phyloP scores from a whole-genome alignment of 768 basidiomycete genomes.

The Macrolepiota dolichaula region DNA sequence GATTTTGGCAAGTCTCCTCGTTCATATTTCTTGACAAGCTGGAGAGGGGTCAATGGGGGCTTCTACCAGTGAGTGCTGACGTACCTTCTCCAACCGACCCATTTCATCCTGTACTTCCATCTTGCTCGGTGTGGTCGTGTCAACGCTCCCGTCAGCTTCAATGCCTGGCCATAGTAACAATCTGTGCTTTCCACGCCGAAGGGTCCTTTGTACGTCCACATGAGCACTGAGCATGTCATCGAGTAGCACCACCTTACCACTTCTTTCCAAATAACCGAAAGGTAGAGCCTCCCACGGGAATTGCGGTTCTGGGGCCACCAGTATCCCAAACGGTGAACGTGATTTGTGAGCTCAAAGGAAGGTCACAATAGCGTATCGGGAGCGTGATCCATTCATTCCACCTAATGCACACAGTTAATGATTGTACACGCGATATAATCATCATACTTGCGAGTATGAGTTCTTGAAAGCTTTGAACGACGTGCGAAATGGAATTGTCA shows the following conservation, averaged over 20 bases:
- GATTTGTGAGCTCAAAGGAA: constrained; percentile 86
- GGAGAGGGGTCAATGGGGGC: background rate
- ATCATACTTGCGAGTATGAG: constrained; percentile 58
- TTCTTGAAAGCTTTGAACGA: constrained; percentile 91
- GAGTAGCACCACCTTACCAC: constrained; percentile 47
- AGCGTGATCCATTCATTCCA: constrained; percentile 97
- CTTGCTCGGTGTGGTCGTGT: constrained; percentile 88
- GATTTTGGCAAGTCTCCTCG: constrained; percentile 90
- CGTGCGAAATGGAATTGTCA: constrained; percentile 90
- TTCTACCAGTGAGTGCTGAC: constrained; percentile 17
- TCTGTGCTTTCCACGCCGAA: constrained; percentile 89
- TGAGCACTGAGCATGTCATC: background rate
- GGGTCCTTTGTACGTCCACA: constrained; percentile 49
- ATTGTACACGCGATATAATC: background rate
- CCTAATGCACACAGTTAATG: constrained; percentile 30
- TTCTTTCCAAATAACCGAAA: constrained; percentile 92
- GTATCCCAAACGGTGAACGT: constrained; percentile 97
- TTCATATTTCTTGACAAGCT: constrained; percentile 95
- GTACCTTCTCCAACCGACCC: constrained; percentile 90
- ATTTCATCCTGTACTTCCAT: constrained; percentile 81
- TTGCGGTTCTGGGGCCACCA: constrained; percentile 71
- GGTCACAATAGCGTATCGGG: constrained; percentile 89
- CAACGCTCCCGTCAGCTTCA: constrained; percentile 82
- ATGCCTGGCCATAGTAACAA: constrained; percentile 78
- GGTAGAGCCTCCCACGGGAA: constrained; percentile 89